Evolutionary conservation across 352 stramenopile genomes (phyloP), one percentile per base, ranked within the genome.

Genomic region (Aphanomyces astaci): DNA sequence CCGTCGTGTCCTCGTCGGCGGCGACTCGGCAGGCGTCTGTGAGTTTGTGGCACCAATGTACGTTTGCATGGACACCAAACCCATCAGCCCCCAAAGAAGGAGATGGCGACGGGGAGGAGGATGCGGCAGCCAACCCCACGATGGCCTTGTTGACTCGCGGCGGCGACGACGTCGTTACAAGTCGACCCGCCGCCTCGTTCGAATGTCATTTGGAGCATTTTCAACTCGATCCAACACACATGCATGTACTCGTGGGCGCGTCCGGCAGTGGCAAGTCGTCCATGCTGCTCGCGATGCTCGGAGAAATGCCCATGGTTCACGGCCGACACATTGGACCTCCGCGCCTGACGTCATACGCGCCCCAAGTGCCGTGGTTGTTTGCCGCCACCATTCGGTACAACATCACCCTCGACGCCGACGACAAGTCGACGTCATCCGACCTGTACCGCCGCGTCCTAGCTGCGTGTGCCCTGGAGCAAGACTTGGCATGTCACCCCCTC

Each of bases 311-410:
- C 1, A 33, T 51, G 2, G 52, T 36, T 30, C 43, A 4, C 19
- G 64, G 64, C 10, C 64, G 81, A 4, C 22, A 52, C 28, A 22
- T 82, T 2, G 51, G 51, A 11, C 25, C 49, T 1, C 60, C 68
- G 13, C 51, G 71, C 1, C 60, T 67, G 10, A 73, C 76, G 2
- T 82, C 89, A 2, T 96, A 91, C 66, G 80, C 81, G 0, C 82
- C 87, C 1, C 88, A 95, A 57, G 89, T 64, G 0, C 84, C 88
- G 28, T 95, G 86, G 86, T 66, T 95, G 0, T 90, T 91, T 36
- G 75, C 72, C 49, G 84, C 72, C 0, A 81, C 71, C 17, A 76
- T 94, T 13, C 75, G 77, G 27, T 59, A 79, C 1, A 94, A 92
- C 60, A 77, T 94, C 59, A 87, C 80, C 10, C 70, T 94, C 53